phyloP scores from a whole-genome alignment of 352 stramenopile genomes.

The Phytophthora pinifolia region DNA sequence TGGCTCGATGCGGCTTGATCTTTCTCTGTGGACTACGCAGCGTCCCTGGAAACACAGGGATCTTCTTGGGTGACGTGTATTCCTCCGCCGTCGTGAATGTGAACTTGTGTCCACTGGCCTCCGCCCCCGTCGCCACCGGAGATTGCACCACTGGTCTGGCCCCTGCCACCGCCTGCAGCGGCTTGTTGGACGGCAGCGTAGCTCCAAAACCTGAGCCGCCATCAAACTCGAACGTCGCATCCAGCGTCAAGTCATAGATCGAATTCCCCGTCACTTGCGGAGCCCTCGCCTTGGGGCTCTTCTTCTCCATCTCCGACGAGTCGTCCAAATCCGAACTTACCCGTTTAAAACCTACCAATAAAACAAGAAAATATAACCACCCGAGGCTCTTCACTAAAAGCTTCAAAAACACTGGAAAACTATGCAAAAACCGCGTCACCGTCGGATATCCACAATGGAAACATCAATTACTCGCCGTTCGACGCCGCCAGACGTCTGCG shows the following conservation, averaged over 20 bases:
- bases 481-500: conserved; percentile 33
- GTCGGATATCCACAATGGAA: background rate
- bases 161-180: conserved; percentile 39
- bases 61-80: conserved; percentile 80
- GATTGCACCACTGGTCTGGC: conserved; percentile 22
- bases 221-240: conserved; percentile 73
- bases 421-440: background rate
- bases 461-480: conserved; percentile 20
- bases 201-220: conserved; percentile 60
- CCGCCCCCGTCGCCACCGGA: conserved; percentile 5
- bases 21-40: conserved; percentile 50
- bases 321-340: conserved; percentile 2
- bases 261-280: conserved; percentile 13
- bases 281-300: conserved; percentile 11
- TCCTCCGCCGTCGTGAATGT: conserved; percentile 68
- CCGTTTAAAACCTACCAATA: background rate
- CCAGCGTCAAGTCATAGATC: conserved; percentile 55
- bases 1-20: conserved; percentile 19
- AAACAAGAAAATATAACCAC: conserved; percentile 14
- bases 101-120: conserved; percentile 48
- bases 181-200: conserved; percentile 60
- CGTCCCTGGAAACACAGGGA: conserved; percentile 69
- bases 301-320: conserved; percentile 19
- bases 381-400: background rate
- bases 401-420: background rate